phyloP scores from a whole-genome alignment of 257 asterid species.

The Lycium ferocissimum region DNA sequence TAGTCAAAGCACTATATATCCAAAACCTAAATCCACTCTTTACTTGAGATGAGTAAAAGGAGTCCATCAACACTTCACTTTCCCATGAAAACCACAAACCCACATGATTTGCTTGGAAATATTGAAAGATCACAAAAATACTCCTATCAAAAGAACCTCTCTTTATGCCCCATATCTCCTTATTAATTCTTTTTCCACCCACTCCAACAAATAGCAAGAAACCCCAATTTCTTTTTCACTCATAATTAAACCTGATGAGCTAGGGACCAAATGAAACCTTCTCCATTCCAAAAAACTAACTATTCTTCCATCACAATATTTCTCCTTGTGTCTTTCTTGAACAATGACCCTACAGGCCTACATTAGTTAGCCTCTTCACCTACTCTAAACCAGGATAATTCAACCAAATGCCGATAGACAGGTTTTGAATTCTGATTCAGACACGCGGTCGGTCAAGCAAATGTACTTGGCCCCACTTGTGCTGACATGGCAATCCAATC shows the following conservation, averaged over 20 bases:
- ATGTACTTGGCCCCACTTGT: constrained; percentile 23
- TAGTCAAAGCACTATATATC: constrained; percentile 41
- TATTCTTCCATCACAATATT: constrained; percentile 5
- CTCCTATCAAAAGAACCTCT: constrained; percentile 49
- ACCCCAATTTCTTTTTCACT: constrained; percentile 22
- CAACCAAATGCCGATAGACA: constrained; percentile 38
- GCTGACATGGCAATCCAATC: constrained; percentile 62
- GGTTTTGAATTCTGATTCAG: constrained; percentile 41
- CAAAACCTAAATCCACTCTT: constrained; percentile 36
- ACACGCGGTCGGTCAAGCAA: constrained; percentile 44
- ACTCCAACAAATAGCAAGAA: background rate
- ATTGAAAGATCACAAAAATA: constrained; percentile 49
- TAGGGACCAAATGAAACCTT: constrained; percentile 26
- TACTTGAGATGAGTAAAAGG: constrained; percentile 30
- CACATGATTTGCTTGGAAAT: constrained; percentile 67
- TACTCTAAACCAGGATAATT: constrained; percentile 33
- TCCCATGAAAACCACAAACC: constrained; percentile 45
- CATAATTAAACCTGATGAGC: constrained; percentile 24
- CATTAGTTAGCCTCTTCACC: constrained; percentile 34
- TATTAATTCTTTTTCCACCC: background rate
- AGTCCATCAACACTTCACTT: constrained; percentile 40
- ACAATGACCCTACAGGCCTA: constrained; percentile 30
- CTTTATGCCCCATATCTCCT: constrained; percentile 31
- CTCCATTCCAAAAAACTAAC: constrained; percentile 6
- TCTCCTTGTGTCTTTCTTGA: background rate